Conservation (phyloP, 2,329 filamentous ascomycete genomes). For the Fusarium staphyleae region DNA sequence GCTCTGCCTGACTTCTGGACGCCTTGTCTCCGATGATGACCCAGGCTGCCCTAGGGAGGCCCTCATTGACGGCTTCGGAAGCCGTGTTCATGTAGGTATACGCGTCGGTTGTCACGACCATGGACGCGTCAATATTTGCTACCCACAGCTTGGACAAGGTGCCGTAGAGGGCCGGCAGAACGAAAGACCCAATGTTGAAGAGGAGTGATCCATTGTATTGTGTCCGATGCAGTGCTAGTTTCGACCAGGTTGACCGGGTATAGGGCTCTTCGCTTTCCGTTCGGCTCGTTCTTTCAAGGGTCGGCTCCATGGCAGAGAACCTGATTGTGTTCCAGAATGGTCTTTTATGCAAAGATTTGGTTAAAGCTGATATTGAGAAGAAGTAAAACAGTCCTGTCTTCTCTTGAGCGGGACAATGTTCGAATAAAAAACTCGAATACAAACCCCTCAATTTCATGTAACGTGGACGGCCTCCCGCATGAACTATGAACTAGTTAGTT, state of each 20-base stretch:
- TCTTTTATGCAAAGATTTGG: too few species aligned
- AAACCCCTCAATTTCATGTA: neutral
- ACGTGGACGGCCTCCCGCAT: slow-evolving; percentile 23
- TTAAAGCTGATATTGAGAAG: too few species aligned
- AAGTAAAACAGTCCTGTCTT: too few species aligned
- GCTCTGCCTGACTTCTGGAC: slow-evolving; percentile 56
- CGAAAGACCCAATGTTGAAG: slow-evolving; percentile 69
- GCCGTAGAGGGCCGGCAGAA: slow-evolving; percentile 70
- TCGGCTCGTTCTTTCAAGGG: neutral
- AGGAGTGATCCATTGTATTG: slow-evolving; percentile 63
- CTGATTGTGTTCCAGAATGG: too few species aligned
- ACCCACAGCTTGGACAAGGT: slow-evolving; percentile 77
- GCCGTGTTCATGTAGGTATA: slow-evolving; percentile 75
- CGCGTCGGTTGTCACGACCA: slow-evolving; percentile 50
- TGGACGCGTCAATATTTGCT: slow-evolving; percentile 67
- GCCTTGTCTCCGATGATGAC: slow-evolving; percentile 71
- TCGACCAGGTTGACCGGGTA: neutral
- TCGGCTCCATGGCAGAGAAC: slow-evolving; percentile 4
- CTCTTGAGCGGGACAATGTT: too few species aligned
- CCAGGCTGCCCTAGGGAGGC: slow-evolving; percentile 72
- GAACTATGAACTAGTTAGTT: too few species aligned
- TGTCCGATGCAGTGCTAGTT: slow-evolving; percentile 26
- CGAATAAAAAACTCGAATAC: neutral
- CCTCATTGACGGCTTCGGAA: slow-evolving; percentile 75
- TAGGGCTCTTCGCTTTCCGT: neutral